Conservation (phyloP, 2,329 filamentous ascomycete species). For the Allantophomopsis lycopodina region DNA sequence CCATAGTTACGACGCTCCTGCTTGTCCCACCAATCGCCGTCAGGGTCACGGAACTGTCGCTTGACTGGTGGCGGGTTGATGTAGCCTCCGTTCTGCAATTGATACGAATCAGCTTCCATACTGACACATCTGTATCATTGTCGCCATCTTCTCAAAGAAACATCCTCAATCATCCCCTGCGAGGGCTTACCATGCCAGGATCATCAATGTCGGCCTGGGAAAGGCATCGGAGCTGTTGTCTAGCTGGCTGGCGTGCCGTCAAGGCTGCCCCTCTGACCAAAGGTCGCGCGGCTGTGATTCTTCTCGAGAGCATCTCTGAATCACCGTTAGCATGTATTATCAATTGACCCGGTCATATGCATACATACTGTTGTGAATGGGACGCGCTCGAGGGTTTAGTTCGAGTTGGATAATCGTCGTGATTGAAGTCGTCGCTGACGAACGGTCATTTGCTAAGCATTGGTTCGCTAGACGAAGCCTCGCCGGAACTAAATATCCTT, state of each 20-base stretch:
- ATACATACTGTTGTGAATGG: constrained; percentile 1
- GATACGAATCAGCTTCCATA: background rate
- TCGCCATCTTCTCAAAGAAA: background rate
- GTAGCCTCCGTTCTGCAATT: constrained; percentile 67
- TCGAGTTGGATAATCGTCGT: no score
- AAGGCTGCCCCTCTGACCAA: constrained; percentile 17
- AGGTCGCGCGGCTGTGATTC: constrained; percentile 24
- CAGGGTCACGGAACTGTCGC: constrained; percentile 83
- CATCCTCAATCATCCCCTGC: background rate
- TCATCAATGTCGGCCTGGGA: constrained; percentile 42
- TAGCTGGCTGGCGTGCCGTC: constrained; percentile 15
- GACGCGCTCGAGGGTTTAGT: no score
- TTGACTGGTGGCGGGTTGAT: constrained; percentile 69
- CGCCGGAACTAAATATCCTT: no score
- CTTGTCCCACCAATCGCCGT: constrained; percentile 93
- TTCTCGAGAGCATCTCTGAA: constrained; percentile 25
- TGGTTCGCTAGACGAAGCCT: no score
- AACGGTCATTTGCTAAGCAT: no score
- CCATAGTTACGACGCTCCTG: constrained; percentile 96
- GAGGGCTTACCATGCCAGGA: constrained; percentile 46
- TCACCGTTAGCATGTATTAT: background rate
- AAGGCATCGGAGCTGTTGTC: constrained; percentile 21
- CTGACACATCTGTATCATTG: background rate
- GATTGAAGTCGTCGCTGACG: no score
- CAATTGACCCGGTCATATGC: background rate